Conservation (phyloP, 2,329 filamentous ascomycete genomes). For the Colletotrichum sp. region DNA sequence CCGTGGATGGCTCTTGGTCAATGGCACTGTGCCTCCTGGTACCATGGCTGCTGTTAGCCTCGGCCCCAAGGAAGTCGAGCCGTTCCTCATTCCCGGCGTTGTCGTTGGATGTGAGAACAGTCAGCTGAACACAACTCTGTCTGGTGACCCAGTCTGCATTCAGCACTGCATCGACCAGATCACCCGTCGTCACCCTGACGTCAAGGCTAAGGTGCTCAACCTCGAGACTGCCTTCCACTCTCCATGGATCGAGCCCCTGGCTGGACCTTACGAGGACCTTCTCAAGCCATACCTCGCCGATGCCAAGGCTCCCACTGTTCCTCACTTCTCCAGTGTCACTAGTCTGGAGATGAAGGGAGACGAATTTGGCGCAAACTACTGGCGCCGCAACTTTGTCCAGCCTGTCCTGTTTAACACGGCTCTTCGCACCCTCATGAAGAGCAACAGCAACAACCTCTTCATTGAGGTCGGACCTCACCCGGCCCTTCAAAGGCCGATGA, state of each 20-base stretch:
- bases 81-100: slow-evolving; percentile 29
- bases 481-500: slow-evolving; percentile 23
- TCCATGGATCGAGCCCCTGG: slow-evolving; percentile 23
- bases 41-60: slow-evolving; percentile 46
- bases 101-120: slow-evolving; percentile 35
- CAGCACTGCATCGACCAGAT: slow-evolving; percentile 30
- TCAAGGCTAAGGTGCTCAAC: slow-evolving; percentile 35
- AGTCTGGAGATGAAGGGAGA: slow-evolving; percentile 24
- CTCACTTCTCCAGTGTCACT: slow-evolving; percentile 31
- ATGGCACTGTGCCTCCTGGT: slow-evolving; percentile 27
- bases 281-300: background rate
- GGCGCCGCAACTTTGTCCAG: slow-evolving; percentile 47
- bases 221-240: slow-evolving; percentile 50
- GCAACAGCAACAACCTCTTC: slow-evolving; percentile 11
- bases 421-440: slow-evolving; percentile 25
- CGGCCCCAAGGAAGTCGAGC: slow-evolving; percentile 29
- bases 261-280: slow-evolving; percentile 7
- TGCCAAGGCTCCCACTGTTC: background rate
- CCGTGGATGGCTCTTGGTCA: slow-evolving; percentile 35
- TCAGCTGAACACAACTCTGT: slow-evolving; percentile 32
- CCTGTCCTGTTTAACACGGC: slow-evolving; percentile 49
- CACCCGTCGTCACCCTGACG: slow-evolving; percentile 29
- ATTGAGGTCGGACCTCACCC: slow-evolving; percentile 28
- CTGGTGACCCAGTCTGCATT: slow-evolving; percentile 26
- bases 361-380: slow-evolving; percentile 34